These are phyloP conservation scores for Uncinocarpus reesii DNA, from an alignment of 2,329 filamentous ascomycete species.

Conservation along the genomic window DNA sequence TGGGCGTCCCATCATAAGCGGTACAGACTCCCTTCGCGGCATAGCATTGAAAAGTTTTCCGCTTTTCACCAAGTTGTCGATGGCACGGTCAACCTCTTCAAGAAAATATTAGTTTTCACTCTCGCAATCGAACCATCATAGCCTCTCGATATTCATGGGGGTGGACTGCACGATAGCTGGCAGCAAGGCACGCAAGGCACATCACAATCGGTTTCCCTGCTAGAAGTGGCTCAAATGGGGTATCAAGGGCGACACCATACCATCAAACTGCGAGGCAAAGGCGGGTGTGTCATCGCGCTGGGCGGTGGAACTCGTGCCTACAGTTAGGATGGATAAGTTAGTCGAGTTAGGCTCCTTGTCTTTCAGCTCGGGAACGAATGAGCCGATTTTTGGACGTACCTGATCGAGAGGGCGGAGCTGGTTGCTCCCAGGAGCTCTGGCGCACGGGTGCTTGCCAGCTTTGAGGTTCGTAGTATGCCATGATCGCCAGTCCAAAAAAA, in stretches of 20 bases:
- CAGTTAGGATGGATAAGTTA: conserved; percentile 12
- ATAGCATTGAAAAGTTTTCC: conserved; percentile 74
- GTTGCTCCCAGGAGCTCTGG: conserved; percentile 63
- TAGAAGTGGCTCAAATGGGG: neutral
- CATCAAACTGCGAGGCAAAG: conserved; percentile 81
- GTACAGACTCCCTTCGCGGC: conserved; percentile 71
- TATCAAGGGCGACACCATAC: conserved; percentile 46
- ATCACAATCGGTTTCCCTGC: neutral
- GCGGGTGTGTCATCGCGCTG: conserved; percentile 65
- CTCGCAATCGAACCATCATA: neutral
- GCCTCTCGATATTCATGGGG: conserved; percentile 6
- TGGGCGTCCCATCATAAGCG: conserved; percentile 49
- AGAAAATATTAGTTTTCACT: conserved; percentile 3
- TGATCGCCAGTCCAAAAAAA: conserved; percentile 29
- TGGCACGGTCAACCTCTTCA: conserved; percentile 85
- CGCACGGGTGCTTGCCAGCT: conserved; percentile 52
- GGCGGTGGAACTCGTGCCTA: conserved; percentile 65
- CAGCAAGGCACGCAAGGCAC: neutral
- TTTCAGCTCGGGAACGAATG: neutral
- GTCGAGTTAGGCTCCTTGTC: neutral
- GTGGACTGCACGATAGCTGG: neutral
- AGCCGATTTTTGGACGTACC: conserved; percentile 45
- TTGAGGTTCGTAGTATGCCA: conserved; percentile 62
- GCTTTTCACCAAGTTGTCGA: conserved; percentile 93
- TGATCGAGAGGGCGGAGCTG: conserved; percentile 60